Base-by-base conservation (phyloP, 2,329 filamentous ascomycete species). In the Venturiaceae sp. region DNA sequence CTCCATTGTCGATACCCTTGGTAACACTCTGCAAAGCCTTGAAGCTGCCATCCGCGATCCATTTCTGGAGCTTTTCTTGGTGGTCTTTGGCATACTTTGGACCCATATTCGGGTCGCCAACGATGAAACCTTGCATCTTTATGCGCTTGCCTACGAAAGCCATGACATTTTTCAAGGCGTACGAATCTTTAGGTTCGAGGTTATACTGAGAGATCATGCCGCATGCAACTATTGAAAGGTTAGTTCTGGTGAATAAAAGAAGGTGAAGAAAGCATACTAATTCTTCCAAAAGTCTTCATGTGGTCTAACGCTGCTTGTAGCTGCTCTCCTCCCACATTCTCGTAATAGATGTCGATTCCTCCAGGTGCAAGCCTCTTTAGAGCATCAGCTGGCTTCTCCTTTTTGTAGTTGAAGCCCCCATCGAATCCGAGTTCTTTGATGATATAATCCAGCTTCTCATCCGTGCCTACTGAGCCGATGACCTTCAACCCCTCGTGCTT, bases 341-440 rank as follows among this genome's bases (percentile, higher is more conserved):
- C 88, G 67, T 86, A 92, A 75, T 90, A 90, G 68, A 91, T 90
- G 67, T 95, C 89, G 62, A 95, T 80, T 4, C 89, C 90, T 13
- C 90, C 72, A 0, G 89, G 88, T 0, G 87, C 87, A 19, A 94
- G 78, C 60, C 87, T 80, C 63, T 77, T 72, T 58, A 95, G 77
- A 0, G 88, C 89, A 11, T 86, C 85, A 0, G 73, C 68, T 0
- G 88, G 80, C 64, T 80, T 82, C 75, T 94, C 88, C 64, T 83
- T 91, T 80, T 94, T 92, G 80, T 95, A 95, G 78, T 95, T 94
- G 76, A 92, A 94, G 8, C 85, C 90, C 16, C 71, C 80, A 66
- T 90, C 85, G 68, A 90, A 91, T 28, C 79, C 78, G 34, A 91
- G 79, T 53, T 87, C 83, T 58, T 86, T 83, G 58, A 71, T 76